Conservation (phyloP, 768 basidiomycete genomes). For the Lentinula sp. region DNA sequence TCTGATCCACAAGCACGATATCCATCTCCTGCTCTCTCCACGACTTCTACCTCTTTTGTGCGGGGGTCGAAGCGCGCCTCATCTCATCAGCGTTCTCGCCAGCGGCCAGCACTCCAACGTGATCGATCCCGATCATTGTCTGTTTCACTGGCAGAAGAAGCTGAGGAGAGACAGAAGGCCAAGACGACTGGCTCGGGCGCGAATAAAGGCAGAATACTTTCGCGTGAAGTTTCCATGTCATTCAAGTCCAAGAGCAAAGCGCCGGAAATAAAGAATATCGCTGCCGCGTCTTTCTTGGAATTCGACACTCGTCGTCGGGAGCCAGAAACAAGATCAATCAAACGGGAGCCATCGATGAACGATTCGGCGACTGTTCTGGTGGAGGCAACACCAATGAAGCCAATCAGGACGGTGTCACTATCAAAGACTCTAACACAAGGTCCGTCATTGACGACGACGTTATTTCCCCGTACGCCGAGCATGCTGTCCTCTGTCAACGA, state of each 20-base stretch:
- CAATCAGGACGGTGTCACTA: conserved; percentile 13
- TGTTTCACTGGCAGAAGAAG: conserved; percentile 63
- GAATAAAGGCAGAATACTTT: conserved; percentile 47
- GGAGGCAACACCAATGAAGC: conserved; percentile 48
- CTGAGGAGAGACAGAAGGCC: conserved; percentile 31
- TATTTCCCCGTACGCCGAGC: neutral
- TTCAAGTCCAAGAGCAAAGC: conserved; percentile 11
- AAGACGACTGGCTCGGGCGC: conserved; percentile 24
- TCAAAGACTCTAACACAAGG: conserved; percentile 5
- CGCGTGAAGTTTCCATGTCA: conserved; percentile 74
- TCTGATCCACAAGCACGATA: neutral
- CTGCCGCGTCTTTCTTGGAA: conserved; percentile 11
- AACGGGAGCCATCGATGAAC: neutral
- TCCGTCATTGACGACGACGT: conserved; percentile 4
- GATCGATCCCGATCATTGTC: conserved; percentile 60
- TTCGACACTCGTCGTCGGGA: conserved; percentile 12
- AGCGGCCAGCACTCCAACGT: conserved; percentile 20
- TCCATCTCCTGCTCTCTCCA: conserved; percentile 9
- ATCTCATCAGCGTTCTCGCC: neutral
- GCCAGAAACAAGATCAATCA: conserved; percentile 1
- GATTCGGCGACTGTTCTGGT: conserved; percentile 39
- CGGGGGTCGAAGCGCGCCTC: neutral
- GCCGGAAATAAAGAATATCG: neutral
- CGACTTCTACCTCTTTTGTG: neutral
- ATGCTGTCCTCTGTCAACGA: conserved; percentile 16